phyloP scores from a whole-genome alignment of 1,139 yeast species.

The Blastobotrys aristatus region DNA sequence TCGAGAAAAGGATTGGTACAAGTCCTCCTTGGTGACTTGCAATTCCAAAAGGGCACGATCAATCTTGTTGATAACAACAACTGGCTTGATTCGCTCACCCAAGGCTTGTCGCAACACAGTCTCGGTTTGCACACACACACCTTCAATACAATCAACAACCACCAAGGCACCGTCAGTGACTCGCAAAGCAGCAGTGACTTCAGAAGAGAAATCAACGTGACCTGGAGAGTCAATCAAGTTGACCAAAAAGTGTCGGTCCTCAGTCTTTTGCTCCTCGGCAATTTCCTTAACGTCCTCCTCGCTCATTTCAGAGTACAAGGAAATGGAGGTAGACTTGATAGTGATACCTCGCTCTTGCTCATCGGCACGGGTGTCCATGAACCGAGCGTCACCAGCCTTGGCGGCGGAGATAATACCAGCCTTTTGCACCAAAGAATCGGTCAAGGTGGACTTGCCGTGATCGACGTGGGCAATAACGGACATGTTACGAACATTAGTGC shows the following conservation, averaged over 20 bases:
- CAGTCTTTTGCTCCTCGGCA: constrained; percentile 81
- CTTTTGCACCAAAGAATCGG: constrained; percentile 81
- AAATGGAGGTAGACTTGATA: constrained; percentile 97
- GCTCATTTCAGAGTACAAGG: constrained; percentile 83
- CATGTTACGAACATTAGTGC: constrained; percentile 99
- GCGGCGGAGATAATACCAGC: constrained; percentile 99
- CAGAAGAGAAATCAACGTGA: constrained; percentile 99
- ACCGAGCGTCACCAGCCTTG: constrained; percentile 99
- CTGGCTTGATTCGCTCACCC: constrained; percentile 99
- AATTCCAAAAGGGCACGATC: constrained; percentile 99
- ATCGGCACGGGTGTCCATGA: constrained; percentile 99
- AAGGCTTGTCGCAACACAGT: constrained; percentile 99
- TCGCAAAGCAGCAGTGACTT: constrained; percentile 99
- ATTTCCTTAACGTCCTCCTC: constrained; percentile 95
- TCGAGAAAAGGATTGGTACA: constrained; percentile 97
- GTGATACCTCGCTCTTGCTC: constrained; percentile 99
- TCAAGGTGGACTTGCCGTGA: constrained; percentile 99
- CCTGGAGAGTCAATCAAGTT: constrained; percentile 99
- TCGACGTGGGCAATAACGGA: constrained; percentile 99
- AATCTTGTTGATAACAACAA: constrained; percentile 96
- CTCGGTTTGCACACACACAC: constrained; percentile 99
- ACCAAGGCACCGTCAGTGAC: constrained; percentile 99
- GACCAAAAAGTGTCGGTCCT: constrained; percentile 90
- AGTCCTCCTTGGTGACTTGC: constrained; percentile 98
- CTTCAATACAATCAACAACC: constrained; percentile 98